Evolutionary conservation across 176 grass and related monocot genomes (phyloP), one percentile per base, ranked within the genome.

Genomic region (Rhipidocladum racemiflorum): DNA sequence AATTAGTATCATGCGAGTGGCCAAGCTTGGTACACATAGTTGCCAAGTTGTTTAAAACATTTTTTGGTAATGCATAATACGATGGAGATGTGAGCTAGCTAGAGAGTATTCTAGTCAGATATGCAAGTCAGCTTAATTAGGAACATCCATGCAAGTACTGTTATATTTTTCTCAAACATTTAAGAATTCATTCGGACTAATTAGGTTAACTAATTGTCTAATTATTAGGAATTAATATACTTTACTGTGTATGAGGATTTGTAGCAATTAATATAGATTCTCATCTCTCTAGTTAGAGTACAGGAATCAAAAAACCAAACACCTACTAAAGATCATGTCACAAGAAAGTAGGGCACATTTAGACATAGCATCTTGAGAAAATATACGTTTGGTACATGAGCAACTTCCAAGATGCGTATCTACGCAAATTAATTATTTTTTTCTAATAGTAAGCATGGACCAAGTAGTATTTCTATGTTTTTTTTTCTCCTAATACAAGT

Each of bases 301-400:
- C 87, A 85, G 9, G 76, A 85, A 89, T 69, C 76, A 75, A 62
- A 85, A 75, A 89, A 85, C 82, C 30, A 49, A 53, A 36, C 62
- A 81, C 76, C 87, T 55, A 80, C 76, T 81, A 30, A 69, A 76
- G 87, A 89, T 85, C 35, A 20, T 81, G 82, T 81, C 87, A 89
- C 43, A 13, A 14, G 81, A 89, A 89, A 85, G 76, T 89, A 70
- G 70, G 25, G 14, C 82, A 89, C 62, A 34, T 73, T 81, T 89
- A 34, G 62, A 89, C 87, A 85, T 64, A 24, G 20, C 77, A 89
- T 81, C 77, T 34, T 54, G 48, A 80, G 69, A 51, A 73, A 32
- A 80, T 80, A 81, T 74, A 48, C 49, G 74, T 86, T 46, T 65
- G 59, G 46, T 81, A 55, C 45, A 34, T 76, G 71, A 81, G 55